Percentiles rank a stretch among this genome's conserved stretches.
These are phyloP conservation scores for Tricholoma matsutake DNA, from an alignment of 768 basidiomycete genomes.

Conservation along the genomic window DNA sequence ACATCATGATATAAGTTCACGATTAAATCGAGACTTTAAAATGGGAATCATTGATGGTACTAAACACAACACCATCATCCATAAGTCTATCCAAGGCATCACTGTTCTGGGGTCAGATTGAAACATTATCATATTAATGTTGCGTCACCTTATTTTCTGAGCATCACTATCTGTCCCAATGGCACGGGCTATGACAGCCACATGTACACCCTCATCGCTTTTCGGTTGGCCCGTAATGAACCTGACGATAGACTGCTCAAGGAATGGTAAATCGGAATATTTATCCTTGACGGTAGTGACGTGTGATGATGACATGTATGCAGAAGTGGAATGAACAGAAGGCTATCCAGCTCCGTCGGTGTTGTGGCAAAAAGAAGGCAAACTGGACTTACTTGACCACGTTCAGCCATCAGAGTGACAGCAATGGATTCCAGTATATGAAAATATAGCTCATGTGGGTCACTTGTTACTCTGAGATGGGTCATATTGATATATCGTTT, in stretches of 20 bases:
- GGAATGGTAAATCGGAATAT: constrained; percentile 52
- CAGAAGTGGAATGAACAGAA: constrained; percentile 31
- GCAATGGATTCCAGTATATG: constrained; percentile 76
- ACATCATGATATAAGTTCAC: background rate
- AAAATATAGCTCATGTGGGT: constrained; percentile 77
- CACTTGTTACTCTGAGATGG: constrained; percentile 64
- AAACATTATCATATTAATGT: background rate
- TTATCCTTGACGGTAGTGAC: constrained; percentile 33
- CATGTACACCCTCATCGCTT: constrained; percentile 66
- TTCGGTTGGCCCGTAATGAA: constrained; percentile 52
- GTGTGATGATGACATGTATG: constrained; percentile 40
- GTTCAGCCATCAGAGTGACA: constrained; percentile 61
- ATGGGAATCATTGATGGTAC: constrained; percentile 81
- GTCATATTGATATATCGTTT: constrained; percentile 82
- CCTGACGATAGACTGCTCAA: constrained; percentile 65
- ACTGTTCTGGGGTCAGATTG: constrained; percentile 34
- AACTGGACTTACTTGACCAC: constrained; percentile 53
- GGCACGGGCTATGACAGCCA: constrained; percentile 66
- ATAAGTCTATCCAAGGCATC: constrained; percentile 73
- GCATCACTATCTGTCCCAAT: constrained; percentile 50
- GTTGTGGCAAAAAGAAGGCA: background rate
- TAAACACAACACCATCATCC: constrained; percentile 77
- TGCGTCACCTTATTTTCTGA: constrained; percentile 57
- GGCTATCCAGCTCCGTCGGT: constrained; percentile 22
- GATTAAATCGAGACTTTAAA: constrained; percentile 56